Evolutionary conservation across 2,329 filamentous ascomycete genomes (phyloP).

Genomic region (Trichoderma atrobrunneum): DNA sequence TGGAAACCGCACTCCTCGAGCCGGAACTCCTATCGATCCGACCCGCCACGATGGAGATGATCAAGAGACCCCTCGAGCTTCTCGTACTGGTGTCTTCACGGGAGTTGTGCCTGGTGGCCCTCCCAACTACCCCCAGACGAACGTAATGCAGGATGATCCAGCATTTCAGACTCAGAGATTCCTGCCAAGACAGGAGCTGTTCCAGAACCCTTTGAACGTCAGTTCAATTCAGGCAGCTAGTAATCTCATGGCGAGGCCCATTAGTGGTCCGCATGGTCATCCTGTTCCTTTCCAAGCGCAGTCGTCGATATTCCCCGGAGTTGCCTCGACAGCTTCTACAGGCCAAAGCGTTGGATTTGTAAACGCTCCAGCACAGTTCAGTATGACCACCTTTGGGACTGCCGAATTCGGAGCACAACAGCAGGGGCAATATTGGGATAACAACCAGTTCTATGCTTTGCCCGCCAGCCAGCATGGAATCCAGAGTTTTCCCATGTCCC

Average conservation of each 20-base stretch:
- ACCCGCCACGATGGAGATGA: constrained; percentile 2
- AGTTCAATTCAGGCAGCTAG: background rate
- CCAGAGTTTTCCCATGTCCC: background rate
- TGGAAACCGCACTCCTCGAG: constrained; percentile 10
- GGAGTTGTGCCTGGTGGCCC: background rate
- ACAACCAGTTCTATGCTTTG: background rate
- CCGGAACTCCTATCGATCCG: constrained; percentile 1
- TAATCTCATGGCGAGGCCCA: background rate
- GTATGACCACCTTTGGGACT: background rate
- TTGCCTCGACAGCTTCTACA: background rate
- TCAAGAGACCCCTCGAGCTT: constrained; percentile 13
- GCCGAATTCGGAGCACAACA: background rate
- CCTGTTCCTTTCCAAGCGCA: background rate
- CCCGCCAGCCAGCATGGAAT: constrained; percentile 2
- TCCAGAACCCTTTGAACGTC: constrained; percentile 16
- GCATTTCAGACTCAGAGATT: background rate
- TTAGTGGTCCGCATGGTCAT: background rate
- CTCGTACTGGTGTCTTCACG: background rate
- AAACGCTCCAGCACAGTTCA: background rate
- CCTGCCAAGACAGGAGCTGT: background rate
- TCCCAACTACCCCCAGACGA: background rate
- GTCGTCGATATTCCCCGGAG: background rate
- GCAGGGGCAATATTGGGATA: background rate
- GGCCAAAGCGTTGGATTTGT: background rate
- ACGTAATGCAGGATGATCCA: background rate